Base-by-base conservation (phyloP, 495 filamentous ascomycete genomes). In the Aspergillus asperescens region DNA sequence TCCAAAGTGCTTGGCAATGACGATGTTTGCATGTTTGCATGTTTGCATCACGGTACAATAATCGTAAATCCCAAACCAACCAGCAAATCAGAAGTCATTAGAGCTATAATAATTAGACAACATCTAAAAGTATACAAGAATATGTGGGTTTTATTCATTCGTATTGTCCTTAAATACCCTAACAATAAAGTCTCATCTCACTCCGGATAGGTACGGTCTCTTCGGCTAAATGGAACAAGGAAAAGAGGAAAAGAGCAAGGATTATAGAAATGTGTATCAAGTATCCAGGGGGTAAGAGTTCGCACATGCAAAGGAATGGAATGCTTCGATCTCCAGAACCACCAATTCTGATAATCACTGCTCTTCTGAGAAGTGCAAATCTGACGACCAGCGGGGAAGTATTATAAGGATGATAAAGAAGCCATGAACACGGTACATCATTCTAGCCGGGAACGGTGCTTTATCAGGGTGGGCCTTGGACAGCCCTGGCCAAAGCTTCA, bases 231-330 rank as follows among this genome's bases (percentile, higher is more conserved):
- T 37, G 37, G 47, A 19, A 54, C 52, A 41, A n/a, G 18, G 28
- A 51, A 51, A 37, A 42, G 18, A 41, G 24, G 16, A 42, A 47
- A 52, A 55, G 31, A 48, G 42, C 18, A 31, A 47, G 28, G 19
- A 54, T 56, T 56, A 55, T 55, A 56, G 43, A 45, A 50, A 56
- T 37, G 46, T 54, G 59, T 57, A 60, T 50, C 59, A 58, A 59
- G 61, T 60, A 67, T 69, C 58, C 59, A 62, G 60, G 52, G 56
- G 55, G 31, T 32, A 56, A 40, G 55, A 52, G 47, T 46, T 42
- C 45, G 45, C 48, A 35, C 45, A 49, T 38, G 59, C 40, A 24
- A 55, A 52, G 20, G 51, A 55, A 54, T 27, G 55, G 49, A 50
- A 49, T 57, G 32, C 38, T 52, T 44, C 46, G 53, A 58, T 62